Base-by-base conservation (phyloP, 768 basidiomycete genomes). In the Steccherinum ochraceum region DNA sequence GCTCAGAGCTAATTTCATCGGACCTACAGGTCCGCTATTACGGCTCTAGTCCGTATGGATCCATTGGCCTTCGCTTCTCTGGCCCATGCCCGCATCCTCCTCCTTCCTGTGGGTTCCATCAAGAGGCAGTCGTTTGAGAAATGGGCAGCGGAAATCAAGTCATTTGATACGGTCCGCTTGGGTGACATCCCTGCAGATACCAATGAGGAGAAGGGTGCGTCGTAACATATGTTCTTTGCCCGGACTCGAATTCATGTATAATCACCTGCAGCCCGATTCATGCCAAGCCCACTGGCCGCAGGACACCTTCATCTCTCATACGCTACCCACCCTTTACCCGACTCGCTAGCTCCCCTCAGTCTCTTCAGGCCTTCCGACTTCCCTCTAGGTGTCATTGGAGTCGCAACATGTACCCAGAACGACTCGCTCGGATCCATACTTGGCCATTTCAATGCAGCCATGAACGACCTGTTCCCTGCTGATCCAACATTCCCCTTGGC, bases 341-440 rank as follows among this genome's bases (percentile, higher is more conserved):
- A 71, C 51, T 78, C 84, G 24, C 83, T 92, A 57, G 60, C 73
- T 11, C 71, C 85, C 5, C 69, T 96, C 42, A 77, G 85, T 40
- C 75, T 94, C 42, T 72, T 97, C 56, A 80, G 83, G 40, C 80
- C 81, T 45, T 93, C 87, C 1, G 82, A 86, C 55, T 92, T 93
- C 53, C 84, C 93, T 2, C 70, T 97, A 16, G 92, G 87, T 19
- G 83, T 95, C 48, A 83, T 99, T 59, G 96, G 94, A 10, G 76
- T 99, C 25, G 83, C 92, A 21, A 78, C 83, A 24, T 86, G 79
- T 58, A 77, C 81, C 11, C 73, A 77, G 53, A 69, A 72, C 24
- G 76, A 81, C 50, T 68, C 80, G 3, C 62, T 81, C 21, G 64
- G 76, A 3, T 69, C 78, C 13, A 74, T 83, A 58, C 72, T 78